Evolutionary conservation across 2,329 filamentous ascomycete species (phyloP).

Genomic region (Hypoxylon sp.): DNA sequence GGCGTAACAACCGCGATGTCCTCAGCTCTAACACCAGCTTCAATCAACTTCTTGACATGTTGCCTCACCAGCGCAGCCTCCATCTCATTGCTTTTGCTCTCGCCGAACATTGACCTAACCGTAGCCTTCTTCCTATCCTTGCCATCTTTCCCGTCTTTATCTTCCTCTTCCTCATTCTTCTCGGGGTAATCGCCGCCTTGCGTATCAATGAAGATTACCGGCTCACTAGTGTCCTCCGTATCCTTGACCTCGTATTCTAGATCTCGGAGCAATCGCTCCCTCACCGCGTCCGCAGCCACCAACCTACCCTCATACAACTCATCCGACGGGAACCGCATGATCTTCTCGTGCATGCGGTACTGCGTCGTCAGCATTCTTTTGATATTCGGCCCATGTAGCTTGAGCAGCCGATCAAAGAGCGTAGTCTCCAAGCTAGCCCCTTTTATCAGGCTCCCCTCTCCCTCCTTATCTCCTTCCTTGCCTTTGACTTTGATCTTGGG

Average conservation of each 20-base stretch:
- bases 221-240: conserved; percentile 88
- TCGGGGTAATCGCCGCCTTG: conserved; percentile 95
- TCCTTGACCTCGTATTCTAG: conserved; percentile 83
- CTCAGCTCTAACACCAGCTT: conserved; percentile 82
- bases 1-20: conserved; percentile 96
- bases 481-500: conserved; percentile 60
- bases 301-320: conserved; percentile 88
- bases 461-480: conserved; percentile 56
- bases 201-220: conserved; percentile 94
- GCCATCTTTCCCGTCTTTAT: conserved; percentile 77
- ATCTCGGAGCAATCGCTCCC: conserved; percentile 79
- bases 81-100: conserved; percentile 79
- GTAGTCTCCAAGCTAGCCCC: conserved; percentile 85
- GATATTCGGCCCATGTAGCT: conserved; percentile 83
- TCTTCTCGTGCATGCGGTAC: conserved; percentile 97
- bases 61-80: conserved; percentile 85
- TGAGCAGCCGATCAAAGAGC: conserved; percentile 89
- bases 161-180: conserved; percentile 81
- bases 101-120: conserved; percentile 65
- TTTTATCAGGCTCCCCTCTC: conserved; percentile 59
- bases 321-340: conserved; percentile 94
- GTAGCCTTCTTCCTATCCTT: conserved; percentile 66
- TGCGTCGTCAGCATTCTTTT: conserved; percentile 97
- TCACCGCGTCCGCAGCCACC: conserved; percentile 84
- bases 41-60: conserved; percentile 83